These are phyloP conservation scores for Allomyces macrogynus DNA, from an alignment of 192 early-diverging fungal species.

Conservation along the genomic window DNA sequence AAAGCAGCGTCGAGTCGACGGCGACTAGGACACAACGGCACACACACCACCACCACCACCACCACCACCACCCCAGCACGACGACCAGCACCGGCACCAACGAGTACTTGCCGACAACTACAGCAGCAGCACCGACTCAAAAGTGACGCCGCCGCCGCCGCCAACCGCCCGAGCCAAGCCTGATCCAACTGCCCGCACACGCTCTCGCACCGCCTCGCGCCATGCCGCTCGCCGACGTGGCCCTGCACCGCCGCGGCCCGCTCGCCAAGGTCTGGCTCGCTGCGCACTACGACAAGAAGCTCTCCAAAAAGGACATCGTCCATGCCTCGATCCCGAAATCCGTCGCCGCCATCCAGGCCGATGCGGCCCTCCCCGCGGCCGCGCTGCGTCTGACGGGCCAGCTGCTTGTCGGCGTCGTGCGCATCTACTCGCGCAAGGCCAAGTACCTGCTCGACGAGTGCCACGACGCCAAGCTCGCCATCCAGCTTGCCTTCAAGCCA, in stretches of 20 bases:
- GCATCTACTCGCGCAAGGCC: conserved; percentile 91
- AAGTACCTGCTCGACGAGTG: conserved; percentile 94
- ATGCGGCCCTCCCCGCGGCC: conserved; percentile 59
- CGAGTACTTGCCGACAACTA: too few relatives aligned
- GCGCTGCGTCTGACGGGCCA: conserved; percentile 90
- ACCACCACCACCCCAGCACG: too few relatives aligned
- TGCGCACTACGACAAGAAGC: conserved; percentile 90
- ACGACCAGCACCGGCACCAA: too few relatives aligned
- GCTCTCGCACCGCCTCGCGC: too few relatives aligned
- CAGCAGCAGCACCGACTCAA: too few relatives aligned
- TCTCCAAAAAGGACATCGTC: conserved; percentile 81
- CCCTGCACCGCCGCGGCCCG: conserved; percentile 28
- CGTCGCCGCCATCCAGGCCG: conserved; percentile 19
- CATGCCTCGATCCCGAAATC: conserved; percentile 79
- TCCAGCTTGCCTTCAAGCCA: conserved; percentile 60
- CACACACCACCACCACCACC: too few relatives aligned
- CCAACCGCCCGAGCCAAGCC: too few relatives aligned
- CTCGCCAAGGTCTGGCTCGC: conserved; percentile 95
- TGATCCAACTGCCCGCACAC: too few relatives aligned
- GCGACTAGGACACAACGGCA: too few relatives aligned
- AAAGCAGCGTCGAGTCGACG: too few relatives aligned
- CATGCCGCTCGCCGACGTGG: neutral
- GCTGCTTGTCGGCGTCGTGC: conserved; percentile 78
- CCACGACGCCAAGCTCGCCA: conserved; percentile 80
- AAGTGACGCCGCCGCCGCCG: too few relatives aligned